Evolutionary conservation across 345 rosid genomes (phyloP), one percentile per base, ranked within the genome.

Genomic region (Balakata baccata): DNA sequence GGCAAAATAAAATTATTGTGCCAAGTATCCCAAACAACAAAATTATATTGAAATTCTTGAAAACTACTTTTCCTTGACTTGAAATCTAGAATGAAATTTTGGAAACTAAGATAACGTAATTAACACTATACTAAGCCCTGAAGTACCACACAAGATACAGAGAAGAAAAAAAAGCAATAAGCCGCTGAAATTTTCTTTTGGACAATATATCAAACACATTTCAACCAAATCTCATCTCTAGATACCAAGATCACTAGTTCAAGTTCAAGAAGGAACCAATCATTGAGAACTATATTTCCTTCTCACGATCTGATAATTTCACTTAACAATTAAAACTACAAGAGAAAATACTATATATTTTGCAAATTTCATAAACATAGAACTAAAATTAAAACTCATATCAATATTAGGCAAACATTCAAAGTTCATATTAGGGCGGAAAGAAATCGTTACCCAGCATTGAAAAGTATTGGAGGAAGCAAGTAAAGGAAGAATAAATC

Each of bases 381-480:
- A 17, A 16, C 14, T 23, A 5, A 43, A 67, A 11, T 74, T 45
- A 9, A 54, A 69, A 51, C 41, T 39, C 18, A 18, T 64, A 5
- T 16, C 20, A 37, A 75, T 3, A 12, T 22, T 7, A 14, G 34
- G 58, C 8, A 72, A 66, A 34, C 39, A 56, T 6, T 47, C 57
- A 46, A 62, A 56, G 1, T 62, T 46, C 37, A 56, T 5, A 38
- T 6, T 4, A 57, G 47, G 23, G 66, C 38, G 66, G 68, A 64
- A 69, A 66, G 17, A 73, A 46, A 69, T 46, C 81, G 74, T 58
- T 83, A 90, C 95, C 92, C 92, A 9, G 92, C 92, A 77, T 88
- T 90, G 83, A 88, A 90, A 76, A 90, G 88, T 74, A 90, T 88
- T 3, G 91, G 92, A 11, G 92, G 96, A 52, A 88, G 89, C 84